Percentiles rank a stretch among this genome's conserved stretches.
phyloP scores from a whole-genome alignment of 345 rosid genomes.

The Dimocarpus longan region DNA sequence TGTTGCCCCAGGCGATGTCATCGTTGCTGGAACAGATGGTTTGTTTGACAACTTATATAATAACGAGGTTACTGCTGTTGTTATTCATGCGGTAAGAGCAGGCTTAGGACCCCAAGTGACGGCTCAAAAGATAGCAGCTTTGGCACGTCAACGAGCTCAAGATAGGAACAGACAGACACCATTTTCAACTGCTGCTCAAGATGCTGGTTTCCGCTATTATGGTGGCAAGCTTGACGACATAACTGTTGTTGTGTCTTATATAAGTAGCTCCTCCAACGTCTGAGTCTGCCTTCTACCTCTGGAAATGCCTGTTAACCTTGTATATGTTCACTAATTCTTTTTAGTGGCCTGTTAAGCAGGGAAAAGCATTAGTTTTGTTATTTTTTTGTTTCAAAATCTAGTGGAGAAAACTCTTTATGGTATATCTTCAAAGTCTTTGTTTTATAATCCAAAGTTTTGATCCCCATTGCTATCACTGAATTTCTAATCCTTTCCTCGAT shows the following conservation, averaged over 20 bases:
- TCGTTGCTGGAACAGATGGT: conserved; percentile 96
- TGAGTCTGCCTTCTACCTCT: conserved; percentile 1
- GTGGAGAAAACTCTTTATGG: background rate
- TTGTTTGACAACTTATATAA: conserved; percentile 87
- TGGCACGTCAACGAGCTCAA: conserved; percentile 79
- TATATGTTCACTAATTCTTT: background rate
- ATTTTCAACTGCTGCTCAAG: conserved; percentile 86
- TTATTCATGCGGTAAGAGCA: conserved; percentile 73
- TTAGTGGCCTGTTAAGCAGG: background rate
- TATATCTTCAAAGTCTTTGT: too few species aligned
- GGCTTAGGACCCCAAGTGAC: conserved; percentile 70
- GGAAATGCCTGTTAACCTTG: background rate
- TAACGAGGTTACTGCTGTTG: conserved; percentile 75
- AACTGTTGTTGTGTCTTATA: conserved; percentile 83
- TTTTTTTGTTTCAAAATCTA: background rate
- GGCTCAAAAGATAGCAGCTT: conserved; percentile 83
- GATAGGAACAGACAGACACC: conserved; percentile 82
- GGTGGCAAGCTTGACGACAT: conserved; percentile 99
- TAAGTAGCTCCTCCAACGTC: conserved; percentile 33
- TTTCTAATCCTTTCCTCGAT: too few species aligned
- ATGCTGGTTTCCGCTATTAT: conserved; percentile 82
- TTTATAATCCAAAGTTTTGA: background rate
- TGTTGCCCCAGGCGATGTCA: conserved; percentile 75
- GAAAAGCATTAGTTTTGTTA: background rate
- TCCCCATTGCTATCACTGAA: background rate